Base-by-base conservation (phyloP, 129 eudicot species). In the Pittosporum tobira region DNA sequence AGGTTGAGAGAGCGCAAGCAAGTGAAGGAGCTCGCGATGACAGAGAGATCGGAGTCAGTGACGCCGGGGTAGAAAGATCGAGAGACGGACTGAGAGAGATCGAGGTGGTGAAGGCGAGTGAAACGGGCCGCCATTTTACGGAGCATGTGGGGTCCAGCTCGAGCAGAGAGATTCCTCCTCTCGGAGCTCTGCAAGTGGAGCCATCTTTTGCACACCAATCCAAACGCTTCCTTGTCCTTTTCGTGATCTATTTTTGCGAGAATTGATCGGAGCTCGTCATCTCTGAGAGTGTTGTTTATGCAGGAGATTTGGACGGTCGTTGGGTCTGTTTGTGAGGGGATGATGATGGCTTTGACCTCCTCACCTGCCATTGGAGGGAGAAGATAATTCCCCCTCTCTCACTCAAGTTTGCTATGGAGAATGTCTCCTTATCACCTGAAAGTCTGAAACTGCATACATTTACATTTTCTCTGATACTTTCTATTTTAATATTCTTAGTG, bases 91-190 rank as follows among this genome's bases (percentile, higher is more conserved):
- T 93, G 94, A 3, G 96, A 78, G 6, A 87, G 78, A 66, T 93
- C 96, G 43, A 93, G 96, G 48, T 87, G 88, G 4, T 40, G 67
- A 27, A 93, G 59, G 19, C 76, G 75, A 31, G 85, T 73, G 79
- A 93, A 93, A 1, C 99, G 82, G 16, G 90, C 90, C 27, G 99
- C 88, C 74, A 93, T 67, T 45, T 75, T 83, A 0, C 78, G 71
- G 58, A 93, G 94, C 96, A 93, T 87, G 71, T 83, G 94, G 10
- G 91, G 96, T 18, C 99, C 99, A 18, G 99, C 96, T 19, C 99
- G 99, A 16, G 80, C 96, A 45, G 83, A 84, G 27, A 93, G 90
- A 74, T 75, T 81, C 81, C 65, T 81, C 71, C 94, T 54, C 51
- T 93, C 85, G 5, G 94, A 81, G 63, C 96, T 93, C 77, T 93